These are phyloP conservation scores for Arachis monticola DNA, from an alignment of 331 rosid genomes.

Conservation along the genomic window DNA sequence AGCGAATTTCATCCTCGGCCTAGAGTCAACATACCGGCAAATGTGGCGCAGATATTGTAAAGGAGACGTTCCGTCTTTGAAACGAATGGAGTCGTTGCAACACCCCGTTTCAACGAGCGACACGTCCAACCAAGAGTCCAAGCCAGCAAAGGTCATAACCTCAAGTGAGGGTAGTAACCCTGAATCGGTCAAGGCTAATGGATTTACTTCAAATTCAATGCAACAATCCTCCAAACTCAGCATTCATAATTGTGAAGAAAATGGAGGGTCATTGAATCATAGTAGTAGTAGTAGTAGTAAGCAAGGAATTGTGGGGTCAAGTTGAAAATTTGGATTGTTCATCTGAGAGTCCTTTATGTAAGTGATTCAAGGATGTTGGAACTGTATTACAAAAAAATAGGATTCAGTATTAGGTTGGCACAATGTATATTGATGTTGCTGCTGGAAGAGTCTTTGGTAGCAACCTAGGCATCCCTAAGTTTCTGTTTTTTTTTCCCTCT, in stretches of 20 bases:
- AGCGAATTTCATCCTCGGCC: constrained; percentile 65
- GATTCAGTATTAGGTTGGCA: constrained; percentile 44
- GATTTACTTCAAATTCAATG: constrained; percentile 39
- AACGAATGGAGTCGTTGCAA: constrained; percentile 58
- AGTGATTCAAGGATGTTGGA: constrained; percentile 36
- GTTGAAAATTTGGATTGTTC: constrained; percentile 34
- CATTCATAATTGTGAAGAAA: constrained; percentile 56
- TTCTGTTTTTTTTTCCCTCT: background rate
- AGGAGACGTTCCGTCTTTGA: constrained; percentile 88
- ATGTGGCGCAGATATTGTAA: constrained; percentile 91
- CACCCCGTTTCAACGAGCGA: constrained; percentile 42
- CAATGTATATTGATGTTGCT: constrained; percentile 43
- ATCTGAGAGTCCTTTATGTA: constrained; percentile 17
- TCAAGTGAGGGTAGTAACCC: constrained; percentile 50
- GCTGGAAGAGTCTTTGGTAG: constrained; percentile 37
- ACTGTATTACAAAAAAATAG: constrained; percentile 36
- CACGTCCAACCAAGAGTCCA: constrained; percentile 39
- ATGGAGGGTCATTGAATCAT: constrained; percentile 57
- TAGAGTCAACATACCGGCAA: constrained; percentile 75
- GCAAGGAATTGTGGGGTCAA: constrained; percentile 45
- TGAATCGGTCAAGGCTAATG: constrained; percentile 64
- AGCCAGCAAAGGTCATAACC: constrained; percentile 32
- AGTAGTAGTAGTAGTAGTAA: constrained; percentile 43
- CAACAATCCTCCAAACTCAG: constrained; percentile 43
- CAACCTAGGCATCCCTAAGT: constrained; percentile 28